Evolutionary conservation across 73 alveolate species (phyloP).

Genomic region (Tetrahymena borealis): DNA sequence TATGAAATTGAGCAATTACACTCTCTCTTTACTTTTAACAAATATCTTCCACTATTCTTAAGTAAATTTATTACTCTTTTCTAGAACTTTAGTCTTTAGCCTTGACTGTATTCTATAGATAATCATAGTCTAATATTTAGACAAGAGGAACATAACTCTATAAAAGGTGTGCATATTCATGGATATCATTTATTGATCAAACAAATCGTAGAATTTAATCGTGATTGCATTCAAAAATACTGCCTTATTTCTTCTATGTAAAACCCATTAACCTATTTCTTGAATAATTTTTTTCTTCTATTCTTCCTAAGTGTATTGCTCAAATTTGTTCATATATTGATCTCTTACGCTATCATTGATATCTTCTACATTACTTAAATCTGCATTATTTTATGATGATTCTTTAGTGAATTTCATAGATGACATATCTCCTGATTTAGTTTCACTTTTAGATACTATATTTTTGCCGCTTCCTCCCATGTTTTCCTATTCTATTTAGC

Average conservation of each 20-base stretch:
- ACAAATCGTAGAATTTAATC: not conserved
- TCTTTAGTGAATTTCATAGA: not conserved
- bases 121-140: not conserved
- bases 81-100: not conserved
- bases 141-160: not conserved
- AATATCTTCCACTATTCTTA: not conserved
- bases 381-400: not conserved
- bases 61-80: not conserved
- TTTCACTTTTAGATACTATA: not conserved
- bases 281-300: not conserved
- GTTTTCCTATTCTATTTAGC: not conserved
- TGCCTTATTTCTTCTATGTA: not conserved
- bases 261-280: not conserved
- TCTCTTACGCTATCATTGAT: not conserved
- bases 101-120: not conserved
- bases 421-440: not conserved
- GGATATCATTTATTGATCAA: not conserved
- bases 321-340: not conserved
- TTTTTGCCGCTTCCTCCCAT: not conserved
- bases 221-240: not conserved
- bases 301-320: not conserved
- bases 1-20: not conserved
- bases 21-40: not conserved
- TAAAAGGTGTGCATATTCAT: not conserved
- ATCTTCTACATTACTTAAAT: not conserved